Evolutionary conservation across 75 land plant genomes (phyloP), one percentile per base, ranked within the genome.

Genomic region (Pinus albicaulis): DNA sequence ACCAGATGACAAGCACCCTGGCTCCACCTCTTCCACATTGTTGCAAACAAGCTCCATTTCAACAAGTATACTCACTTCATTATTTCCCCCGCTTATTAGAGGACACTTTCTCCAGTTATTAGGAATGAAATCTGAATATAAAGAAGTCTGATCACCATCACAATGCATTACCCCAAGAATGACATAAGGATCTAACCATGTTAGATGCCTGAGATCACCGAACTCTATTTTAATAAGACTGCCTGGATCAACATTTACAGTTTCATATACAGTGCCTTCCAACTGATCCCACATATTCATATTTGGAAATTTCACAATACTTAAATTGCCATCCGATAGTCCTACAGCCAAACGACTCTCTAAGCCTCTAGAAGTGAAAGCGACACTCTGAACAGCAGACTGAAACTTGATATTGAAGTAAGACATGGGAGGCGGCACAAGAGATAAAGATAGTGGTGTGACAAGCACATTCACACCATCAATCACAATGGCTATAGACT

Each of bases 401-500:
- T 76, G 85, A 84, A 92, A 93, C 36, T 86, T 86, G 55, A 98
- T 71, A 68, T 72, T 84, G 73, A 95, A 95, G 22, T 87, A 76
- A 64, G 79, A 88, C 96, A 98, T 83, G 12, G 99, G 99, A 61
- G 99, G 99, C 52, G 99, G 99, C 41, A 93, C 85, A 23, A 95
- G 63, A 25, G 89, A 81, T 3, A 90, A 56, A 56, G 91, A 74
- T 63, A 98, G 89, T 6, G 98, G 98, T 52, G 96, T 86, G 12
- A 91, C 89, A 65, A 98, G 85, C 61, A 98, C 52, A 5, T 77
- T 81, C 23, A 79, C 71, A 25, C 78, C 87, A 86, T 92, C 96
- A 71, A 98, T 83, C 7, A 98, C 98, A 71, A 98, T 80, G 56
- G 99, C 93, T 16, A 75, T 80, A 71, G 94, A 90, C 52, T 82